Conservation (phyloP, 83 land plant species). For the Picea mariana region DNA sequence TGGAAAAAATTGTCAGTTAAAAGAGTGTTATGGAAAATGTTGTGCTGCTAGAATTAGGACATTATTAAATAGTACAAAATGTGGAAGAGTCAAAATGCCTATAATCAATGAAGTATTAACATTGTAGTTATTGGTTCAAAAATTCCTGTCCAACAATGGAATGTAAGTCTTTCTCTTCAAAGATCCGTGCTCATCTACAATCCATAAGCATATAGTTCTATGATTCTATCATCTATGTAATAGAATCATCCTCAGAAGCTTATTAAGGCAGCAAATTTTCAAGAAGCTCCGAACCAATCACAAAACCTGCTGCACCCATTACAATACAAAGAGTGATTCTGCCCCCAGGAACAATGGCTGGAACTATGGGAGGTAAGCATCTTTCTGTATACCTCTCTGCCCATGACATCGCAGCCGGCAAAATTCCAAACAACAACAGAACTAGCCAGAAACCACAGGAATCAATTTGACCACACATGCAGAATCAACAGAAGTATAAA, state of each 20-base stretch:
- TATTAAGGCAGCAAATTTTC: conserved; percentile 29
- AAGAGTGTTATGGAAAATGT: no score
- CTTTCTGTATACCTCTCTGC: conserved; percentile 68
- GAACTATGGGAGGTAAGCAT: conserved; percentile 36
- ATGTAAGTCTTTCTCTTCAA: no score
- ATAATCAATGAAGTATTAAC: no score
- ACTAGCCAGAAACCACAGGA: conserved; percentile 38
- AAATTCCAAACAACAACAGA: conserved; percentile 84
- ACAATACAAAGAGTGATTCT: conserved; percentile 59
- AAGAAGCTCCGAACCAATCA: conserved; percentile 69
- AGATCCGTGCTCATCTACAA: no score
- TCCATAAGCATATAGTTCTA: no score
- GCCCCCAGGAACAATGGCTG: conserved; percentile 88
- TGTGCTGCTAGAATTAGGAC: no score
- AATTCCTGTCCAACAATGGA: no score
- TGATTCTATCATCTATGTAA: no score
- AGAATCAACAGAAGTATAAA: not conserved
- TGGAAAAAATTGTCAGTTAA: no score
- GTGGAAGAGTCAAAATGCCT: no score
- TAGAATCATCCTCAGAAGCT: not conserved
- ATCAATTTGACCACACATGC: not conserved
- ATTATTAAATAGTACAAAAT: no score
- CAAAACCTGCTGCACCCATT: conserved; percentile 69
- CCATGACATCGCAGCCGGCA: conserved; percentile 99
- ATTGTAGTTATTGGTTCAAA: no score